Evolutionary conservation across 305 asterid species (phyloP), one percentile per base, ranked within the genome.

Genomic region (Rubia balearica): DNA sequence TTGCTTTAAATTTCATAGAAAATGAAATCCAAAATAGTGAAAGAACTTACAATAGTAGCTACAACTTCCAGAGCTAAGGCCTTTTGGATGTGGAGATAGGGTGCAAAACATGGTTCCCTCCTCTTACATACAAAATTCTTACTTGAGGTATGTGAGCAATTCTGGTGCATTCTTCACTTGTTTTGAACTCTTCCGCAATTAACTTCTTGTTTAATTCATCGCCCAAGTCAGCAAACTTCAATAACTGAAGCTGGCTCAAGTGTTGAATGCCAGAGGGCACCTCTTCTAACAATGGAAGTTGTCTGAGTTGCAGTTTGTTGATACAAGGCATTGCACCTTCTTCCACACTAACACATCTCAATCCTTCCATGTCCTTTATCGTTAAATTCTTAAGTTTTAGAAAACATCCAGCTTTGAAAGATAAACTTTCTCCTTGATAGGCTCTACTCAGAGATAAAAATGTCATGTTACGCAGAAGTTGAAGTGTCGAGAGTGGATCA

Each of bases 311-410:
- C 21, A 68, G 16, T 16, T 9, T 0, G 7, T n/a, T 55, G 5
- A 80, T 73, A 22, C 0, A 4, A 45, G 74, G 76, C 76, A 73
- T 49, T 60, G 83, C 71, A 61, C 76, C 56, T 8, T 70, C 13
- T 60, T 76, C 76, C 46, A 70, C 66, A 60, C 10, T 51, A 24
- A 70, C 16, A 69, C 68, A 30, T 48, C 57, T 76, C 77, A 67
- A 42, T 40, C 38, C 67, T 9, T 38, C n/a, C 8, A 67, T 30
- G 0, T 40, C 0, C 40, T 5, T 0, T 21, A 80, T 12, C 0
- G 0, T 0, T n/a, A 80, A 45, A 6, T 0, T 5, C 7, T 74
- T 71, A 49, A 80, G 79, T 55, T 63, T 73, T 38, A 3, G 59
- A 56, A 76, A 80, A 36, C 59, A 55, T 40, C 77, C 72, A 5